Base-by-base conservation (phyloP, 108 stramenopile species). In the Fragilariopsis cylindrus region DNA sequence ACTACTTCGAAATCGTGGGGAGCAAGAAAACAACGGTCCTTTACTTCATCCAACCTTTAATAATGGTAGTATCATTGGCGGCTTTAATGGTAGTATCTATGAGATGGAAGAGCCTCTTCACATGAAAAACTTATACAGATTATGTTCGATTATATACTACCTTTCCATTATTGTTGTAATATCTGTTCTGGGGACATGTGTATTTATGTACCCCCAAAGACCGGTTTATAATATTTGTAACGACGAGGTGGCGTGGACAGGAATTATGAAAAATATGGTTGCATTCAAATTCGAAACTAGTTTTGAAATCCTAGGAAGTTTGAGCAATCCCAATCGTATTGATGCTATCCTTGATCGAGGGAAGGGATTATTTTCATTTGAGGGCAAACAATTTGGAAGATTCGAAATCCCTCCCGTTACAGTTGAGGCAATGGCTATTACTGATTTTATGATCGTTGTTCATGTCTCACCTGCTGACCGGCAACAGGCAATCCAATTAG, bases 171-270 rank as follows among this genome's bases (percentile, higher is more conserved):
- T 87, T 19, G 42, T 76, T 0, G 73, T 89, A 7, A 48, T 73
- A 7, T n/a, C 71, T 12, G 65, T 90, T 5, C 73, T 79, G 8
- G 70, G 80, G 16, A 46, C 77, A 1, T 54, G 74, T n/a, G 78
- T 93, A 52, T 80, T 73, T 46, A 90, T 86, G 65, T 93, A 80
- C 67, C 95, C 92, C 9, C 74, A 85, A 47, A 60, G 78, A 13
- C 95, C 95, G 11, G 67, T 79, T n/a, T 89, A 86, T 84, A 91
- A 87, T 78, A 89, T 96, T 43, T 96, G 95, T 85, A 90, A 88
- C 57, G 86, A 96, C 68, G 77, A 84, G 40, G 65, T 96, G 21
- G 92, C 88, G 3, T 96, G 95, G 95, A 84, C 79, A 66, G 75
- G 73, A 3, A 88, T 96, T 57, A 85, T 96, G 5, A 82, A 87